phyloP scores from a whole-genome alignment of 2,329 filamentous ascomycete species.

The Colletotrichum spaethianum region DNA sequence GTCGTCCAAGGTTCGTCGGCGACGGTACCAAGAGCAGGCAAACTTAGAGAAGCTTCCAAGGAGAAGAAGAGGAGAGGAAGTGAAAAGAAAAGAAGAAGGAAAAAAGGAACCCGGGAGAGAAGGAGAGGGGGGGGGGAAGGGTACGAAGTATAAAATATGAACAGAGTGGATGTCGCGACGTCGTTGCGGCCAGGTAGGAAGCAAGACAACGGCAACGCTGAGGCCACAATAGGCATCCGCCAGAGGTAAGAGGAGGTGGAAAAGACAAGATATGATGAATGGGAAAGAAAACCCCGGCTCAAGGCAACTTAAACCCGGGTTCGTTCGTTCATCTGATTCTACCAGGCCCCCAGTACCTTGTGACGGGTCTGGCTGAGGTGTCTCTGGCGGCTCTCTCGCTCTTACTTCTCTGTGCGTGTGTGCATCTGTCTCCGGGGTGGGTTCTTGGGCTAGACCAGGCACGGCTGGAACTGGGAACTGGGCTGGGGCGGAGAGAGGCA shows the following conservation, averaged over 20 bases:
- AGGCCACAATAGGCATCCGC: background rate
- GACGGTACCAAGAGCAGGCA: background rate
- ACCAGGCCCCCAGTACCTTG: conserved; percentile 31
- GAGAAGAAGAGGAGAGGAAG: background rate
- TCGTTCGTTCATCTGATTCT: conserved; percentile 29
- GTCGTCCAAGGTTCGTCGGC: conserved; percentile 1
- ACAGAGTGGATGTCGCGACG: conserved; percentile 4
- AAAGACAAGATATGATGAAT: conserved; percentile 20
- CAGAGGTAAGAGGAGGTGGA: background rate
- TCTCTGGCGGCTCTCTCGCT: conserved; percentile 7
- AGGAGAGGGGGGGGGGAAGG: background rate
- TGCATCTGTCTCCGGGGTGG: conserved; percentile 19
- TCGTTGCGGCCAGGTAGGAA: background rate
- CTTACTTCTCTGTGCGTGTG: conserved; percentile 5
- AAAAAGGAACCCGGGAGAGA: background rate
- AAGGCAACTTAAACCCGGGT: conserved; percentile 24
- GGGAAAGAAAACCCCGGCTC: conserved; percentile 25
- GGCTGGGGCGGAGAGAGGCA: conserved; percentile 12
- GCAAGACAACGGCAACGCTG: conserved; percentile 1
- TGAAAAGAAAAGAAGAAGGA: background rate
- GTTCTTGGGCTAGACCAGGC: conserved; percentile 21
- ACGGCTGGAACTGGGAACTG: conserved; percentile 14
- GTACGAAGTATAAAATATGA: background rate
- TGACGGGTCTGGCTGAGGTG: conserved; percentile 25
- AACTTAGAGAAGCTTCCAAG: background rate